Conservation (phyloP, 2,329 filamentous ascomycete genomes). For the Plenodomus lindquistii region DNA sequence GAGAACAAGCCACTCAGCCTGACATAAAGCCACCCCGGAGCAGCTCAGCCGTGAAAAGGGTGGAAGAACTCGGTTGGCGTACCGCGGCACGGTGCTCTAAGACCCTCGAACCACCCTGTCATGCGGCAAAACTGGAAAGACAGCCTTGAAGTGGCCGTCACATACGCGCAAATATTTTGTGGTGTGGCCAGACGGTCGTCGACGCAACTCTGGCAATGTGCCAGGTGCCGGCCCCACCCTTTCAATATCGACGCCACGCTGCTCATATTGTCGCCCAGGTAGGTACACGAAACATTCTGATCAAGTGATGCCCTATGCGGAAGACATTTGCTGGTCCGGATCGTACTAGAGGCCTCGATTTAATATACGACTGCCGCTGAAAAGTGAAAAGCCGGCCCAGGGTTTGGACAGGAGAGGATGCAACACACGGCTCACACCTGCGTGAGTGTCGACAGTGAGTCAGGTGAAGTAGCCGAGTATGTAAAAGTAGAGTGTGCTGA, state of each 20-base stretch:
- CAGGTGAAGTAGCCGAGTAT: no score
- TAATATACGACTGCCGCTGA: slow-evolving; percentile 15
- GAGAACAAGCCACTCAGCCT: not conserved
- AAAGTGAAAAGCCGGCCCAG: slow-evolving; percentile 17
- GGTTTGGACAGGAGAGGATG: not conserved
- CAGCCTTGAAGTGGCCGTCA: slow-evolving; percentile 1
- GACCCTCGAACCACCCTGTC: not conserved
- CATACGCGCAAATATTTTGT: not conserved
- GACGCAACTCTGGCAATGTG: no score
- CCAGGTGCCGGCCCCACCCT: slow-evolving; percentile 27
- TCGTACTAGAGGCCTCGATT: slow-evolving; percentile 4
- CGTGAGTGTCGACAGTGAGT: no score
- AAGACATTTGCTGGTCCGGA: slow-evolving; percentile 3
- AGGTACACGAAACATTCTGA: slow-evolving; percentile 9
- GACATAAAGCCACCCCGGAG: not conserved
- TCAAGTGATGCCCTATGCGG: slow-evolving; percentile 16
- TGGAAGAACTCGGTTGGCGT: slow-evolving; percentile 7
- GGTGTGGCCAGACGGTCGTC: slow-evolving; percentile 6
- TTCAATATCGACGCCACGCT: slow-evolving; percentile 23
- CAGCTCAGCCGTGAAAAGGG: slow-evolving; percentile 1
- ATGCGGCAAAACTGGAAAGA: slow-evolving; percentile 4
- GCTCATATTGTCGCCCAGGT: slow-evolving; percentile 16
- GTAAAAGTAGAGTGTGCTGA: no score
- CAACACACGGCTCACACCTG: not conserved
- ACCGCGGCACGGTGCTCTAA: slow-evolving; percentile 11